Conservation (phyloP, 306 rosid genomes). For the Hylodesmum podocarpum region DNA sequence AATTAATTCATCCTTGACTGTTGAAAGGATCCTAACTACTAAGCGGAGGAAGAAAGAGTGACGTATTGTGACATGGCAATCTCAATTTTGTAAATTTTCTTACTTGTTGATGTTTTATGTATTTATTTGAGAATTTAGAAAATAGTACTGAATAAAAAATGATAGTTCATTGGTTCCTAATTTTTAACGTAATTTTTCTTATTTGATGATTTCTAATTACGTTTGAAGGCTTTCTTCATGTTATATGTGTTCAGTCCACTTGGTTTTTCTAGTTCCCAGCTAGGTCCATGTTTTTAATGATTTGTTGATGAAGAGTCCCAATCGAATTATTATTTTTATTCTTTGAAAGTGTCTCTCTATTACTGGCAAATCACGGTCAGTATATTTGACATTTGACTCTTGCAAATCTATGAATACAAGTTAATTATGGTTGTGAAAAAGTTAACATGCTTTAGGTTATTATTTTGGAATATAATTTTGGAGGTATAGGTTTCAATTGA, state of each 20-base stretch:
- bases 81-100: neutral
- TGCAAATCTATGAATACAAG: neutral
- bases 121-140: neutral
- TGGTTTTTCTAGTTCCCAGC: neutral
- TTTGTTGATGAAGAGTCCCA: neutral
- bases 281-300: neutral
- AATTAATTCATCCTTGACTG: neutral
- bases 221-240: neutral
- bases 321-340: neutral
- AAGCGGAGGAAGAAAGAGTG: neutral
- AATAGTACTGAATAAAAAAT: no score
- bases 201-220: no score
- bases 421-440: no score
- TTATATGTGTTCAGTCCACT: no score
- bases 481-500: no score
- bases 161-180: neutral
- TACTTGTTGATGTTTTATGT: neutral
- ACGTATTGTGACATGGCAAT: neutral
- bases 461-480: no score
- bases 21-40: neutral
- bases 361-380: neutral
- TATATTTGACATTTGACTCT: neutral
- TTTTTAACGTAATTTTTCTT: no score
- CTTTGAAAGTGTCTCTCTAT: neutral
- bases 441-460: no score